These are phyloP conservation scores for Pisolithus thermaeus DNA, from an alignment of 1,284 basidiomycete species.

Conservation along the genomic window DNA sequence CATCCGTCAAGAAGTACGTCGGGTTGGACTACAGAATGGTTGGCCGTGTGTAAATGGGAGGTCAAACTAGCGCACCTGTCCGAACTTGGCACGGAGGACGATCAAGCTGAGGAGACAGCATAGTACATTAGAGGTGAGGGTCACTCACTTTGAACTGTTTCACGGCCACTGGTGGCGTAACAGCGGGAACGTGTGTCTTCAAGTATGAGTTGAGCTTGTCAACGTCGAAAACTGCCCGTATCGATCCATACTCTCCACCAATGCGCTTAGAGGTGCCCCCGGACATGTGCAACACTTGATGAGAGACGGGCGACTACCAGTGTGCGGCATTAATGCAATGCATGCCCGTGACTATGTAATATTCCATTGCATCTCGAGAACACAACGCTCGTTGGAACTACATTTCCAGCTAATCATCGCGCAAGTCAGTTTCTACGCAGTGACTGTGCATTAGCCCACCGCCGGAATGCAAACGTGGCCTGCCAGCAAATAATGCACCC, in stretches of 20 bases:
- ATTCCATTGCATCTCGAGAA: too few species aligned
- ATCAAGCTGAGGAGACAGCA: slow-evolving; percentile 2
- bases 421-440: too few species aligned
- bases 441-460: too few species aligned
- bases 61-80: slow-evolving; percentile 50
- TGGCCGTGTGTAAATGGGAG: slow-evolving; percentile 1
- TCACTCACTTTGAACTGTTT: slow-evolving; percentile 86
- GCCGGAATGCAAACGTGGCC: too few species aligned
- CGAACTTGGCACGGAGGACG: slow-evolving; percentile 47
- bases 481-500: not conserved
- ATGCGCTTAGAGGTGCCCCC: slow-evolving; percentile 36
- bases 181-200: slow-evolving; percentile 44
- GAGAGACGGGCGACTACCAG: not conserved
- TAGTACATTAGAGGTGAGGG: not conserved
- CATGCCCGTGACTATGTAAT: not conserved
- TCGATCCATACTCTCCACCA: slow-evolving; percentile 67
- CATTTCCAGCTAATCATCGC: too few species aligned
- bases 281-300: slow-evolving; percentile 26
- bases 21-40: slow-evolving; percentile 72
- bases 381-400: too few species aligned
- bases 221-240: slow-evolving; percentile 70
- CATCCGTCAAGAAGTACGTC: slow-evolving; percentile 86
- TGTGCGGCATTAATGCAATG: too few species aligned
- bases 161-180: slow-evolving; percentile 67
- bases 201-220: slow-evolving; percentile 68